Evolutionary conservation across 768 basidiomycete genomes (phyloP).

Genomic region (Lanmaoa rubissima): DNA sequence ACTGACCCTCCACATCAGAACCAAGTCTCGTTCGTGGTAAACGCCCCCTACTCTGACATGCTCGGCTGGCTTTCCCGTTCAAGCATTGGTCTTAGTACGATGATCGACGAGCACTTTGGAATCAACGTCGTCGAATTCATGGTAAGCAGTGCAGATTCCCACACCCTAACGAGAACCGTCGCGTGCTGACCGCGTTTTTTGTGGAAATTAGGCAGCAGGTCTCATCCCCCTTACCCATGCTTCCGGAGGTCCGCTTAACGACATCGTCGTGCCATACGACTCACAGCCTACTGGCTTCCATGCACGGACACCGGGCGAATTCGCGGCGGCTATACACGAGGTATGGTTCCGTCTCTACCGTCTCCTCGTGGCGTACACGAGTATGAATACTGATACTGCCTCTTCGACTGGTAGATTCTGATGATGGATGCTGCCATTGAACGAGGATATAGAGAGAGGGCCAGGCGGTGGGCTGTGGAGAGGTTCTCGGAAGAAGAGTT

Average conservation of each 20-base stretch:
- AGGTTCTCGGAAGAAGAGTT: conserved; percentile 79
- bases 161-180: neutral
- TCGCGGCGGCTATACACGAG: conserved; percentile 63
- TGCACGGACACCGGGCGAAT: conserved; percentile 61
- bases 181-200: conserved; percentile 11
- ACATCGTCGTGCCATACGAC: conserved; percentile 83
- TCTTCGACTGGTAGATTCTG: conserved; percentile 33
- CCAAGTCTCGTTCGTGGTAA: conserved; percentile 75
- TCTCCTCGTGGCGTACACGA: neutral
- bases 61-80: conserved; percentile 69
- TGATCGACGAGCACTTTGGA: conserved; percentile 98
- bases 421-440: conserved; percentile 54
- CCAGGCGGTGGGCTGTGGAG: conserved; percentile 66
- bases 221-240: conserved; percentile 90
- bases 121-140: conserved; percentile 98
- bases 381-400: conserved; percentile 10
- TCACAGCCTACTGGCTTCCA: conserved; percentile 82
- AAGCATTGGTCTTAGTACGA: conserved; percentile 88
- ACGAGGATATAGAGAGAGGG: conserved; percentile 61
- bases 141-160: conserved; percentile 47
- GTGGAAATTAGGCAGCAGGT: conserved; percentile 75
- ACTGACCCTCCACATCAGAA: conserved; percentile 41
- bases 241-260: conserved; percentile 87
- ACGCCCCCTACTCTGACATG: conserved; percentile 73
- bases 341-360: conserved; percentile 28